Percentiles rank a stretch among this genome's conserved stretches.
Conservation (phyloP, 1,284 basidiomycete genomes). For the Sporisorium scitamineum region DNA sequence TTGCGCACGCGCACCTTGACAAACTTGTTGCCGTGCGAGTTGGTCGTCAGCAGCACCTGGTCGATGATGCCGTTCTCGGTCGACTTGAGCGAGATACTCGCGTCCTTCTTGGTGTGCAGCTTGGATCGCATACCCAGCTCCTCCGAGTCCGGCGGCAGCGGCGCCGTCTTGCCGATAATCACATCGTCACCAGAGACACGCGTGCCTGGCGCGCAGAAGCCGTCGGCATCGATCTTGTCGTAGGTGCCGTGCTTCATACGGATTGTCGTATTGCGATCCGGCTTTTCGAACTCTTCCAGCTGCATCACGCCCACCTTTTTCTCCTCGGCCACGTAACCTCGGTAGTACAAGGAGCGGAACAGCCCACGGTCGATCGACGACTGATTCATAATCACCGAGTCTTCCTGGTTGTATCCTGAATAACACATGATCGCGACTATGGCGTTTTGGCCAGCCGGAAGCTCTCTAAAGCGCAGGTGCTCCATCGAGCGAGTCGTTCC, state of each 20-base stretch:
- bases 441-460: constrained; percentile 97
- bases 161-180: constrained; percentile 98
- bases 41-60: constrained; percentile 95
- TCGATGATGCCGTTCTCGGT: constrained; percentile 98
- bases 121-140: constrained; percentile 94
- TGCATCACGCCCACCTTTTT: constrained; percentile 91
- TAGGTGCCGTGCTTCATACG: constrained; percentile 98
- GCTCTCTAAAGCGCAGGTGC: constrained; percentile 95
- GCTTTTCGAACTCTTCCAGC: constrained; percentile 94
- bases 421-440: constrained; percentile 99
- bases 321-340: constrained; percentile 95
- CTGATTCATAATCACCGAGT: constrained; percentile 99
- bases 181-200: constrained; percentile 97
- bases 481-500: constrained; percentile 99
- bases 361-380: constrained; percentile 96
- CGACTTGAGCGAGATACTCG: constrained; percentile 96
- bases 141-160: constrained; percentile 94
- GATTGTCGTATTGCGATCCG: constrained; percentile 89
- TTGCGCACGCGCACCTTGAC: constrained; percentile 97
- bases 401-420: constrained; percentile 99
- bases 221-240: constrained; percentile 97
- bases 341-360: constrained; percentile 98
- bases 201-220: constrained; percentile 93
- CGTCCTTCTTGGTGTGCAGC: constrained; percentile 89
- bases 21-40: constrained; percentile 95